phyloP scores from a whole-genome alignment of 2,329 filamentous ascomycete genomes.

The Gnomoniopsis sp. region DNA sequence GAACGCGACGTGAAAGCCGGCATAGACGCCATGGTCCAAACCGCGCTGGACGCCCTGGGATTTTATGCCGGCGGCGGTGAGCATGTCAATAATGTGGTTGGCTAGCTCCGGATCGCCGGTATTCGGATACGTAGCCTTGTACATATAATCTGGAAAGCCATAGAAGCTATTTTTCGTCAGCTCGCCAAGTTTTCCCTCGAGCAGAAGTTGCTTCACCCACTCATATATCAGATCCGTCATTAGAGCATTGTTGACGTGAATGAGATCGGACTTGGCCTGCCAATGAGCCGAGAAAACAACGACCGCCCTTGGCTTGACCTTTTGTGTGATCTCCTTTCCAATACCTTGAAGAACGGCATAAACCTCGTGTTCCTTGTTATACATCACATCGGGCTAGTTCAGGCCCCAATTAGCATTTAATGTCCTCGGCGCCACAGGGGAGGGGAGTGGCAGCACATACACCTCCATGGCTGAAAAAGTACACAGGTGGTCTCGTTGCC shows the following conservation, averaged over 20 bases:
- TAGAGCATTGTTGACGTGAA: slow-evolving; percentile 65
- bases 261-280: slow-evolving; percentile 54
- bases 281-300: slow-evolving; percentile 78
- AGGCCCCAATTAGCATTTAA: neutral
- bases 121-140: slow-evolving; percentile 64
- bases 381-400: slow-evolving; percentile 61
- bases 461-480: slow-evolving; percentile 50
- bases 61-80: slow-evolving; percentile 56
- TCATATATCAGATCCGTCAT: slow-evolving; percentile 69
- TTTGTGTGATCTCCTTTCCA: slow-evolving; percentile 66
- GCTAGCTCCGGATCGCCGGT: slow-evolving; percentile 59
- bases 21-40: slow-evolving; percentile 74
- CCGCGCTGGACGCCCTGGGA: slow-evolving; percentile 59
- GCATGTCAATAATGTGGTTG: slow-evolving; percentile 50
- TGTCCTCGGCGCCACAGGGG: neutral
- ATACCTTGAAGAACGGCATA: slow-evolving; percentile 62
- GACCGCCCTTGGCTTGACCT: slow-evolving; percentile 68
- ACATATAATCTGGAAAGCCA: slow-evolving; percentile 68
- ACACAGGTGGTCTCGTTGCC: slow-evolving; percentile 36
- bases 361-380: slow-evolving; percentile 64
- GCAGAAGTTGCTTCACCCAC: neutral
- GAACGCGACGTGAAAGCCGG: slow-evolving; percentile 63
- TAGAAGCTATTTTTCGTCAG: slow-evolving; percentile 49
- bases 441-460: slow-evolving; percentile 29
- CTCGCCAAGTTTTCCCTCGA: neutral